Base-by-base conservation (phyloP, 805 yeast species). In the Zygoascus flipseniorum region DNA sequence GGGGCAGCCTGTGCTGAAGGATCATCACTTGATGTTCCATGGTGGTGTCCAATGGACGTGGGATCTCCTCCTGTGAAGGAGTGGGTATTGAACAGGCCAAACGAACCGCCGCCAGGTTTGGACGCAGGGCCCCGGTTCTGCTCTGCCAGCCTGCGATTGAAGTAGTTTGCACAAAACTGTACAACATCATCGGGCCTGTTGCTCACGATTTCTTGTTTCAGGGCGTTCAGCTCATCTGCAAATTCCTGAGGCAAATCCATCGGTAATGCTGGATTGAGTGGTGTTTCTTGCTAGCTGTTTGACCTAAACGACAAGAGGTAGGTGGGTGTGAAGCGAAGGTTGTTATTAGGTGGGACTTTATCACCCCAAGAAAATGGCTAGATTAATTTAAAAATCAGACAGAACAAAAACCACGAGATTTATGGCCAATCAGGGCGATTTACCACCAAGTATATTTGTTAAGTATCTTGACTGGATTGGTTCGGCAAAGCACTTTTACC, bases 131-230 rank as follows among this genome's bases (percentile, higher is more conserved):
- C 51, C 49, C 31, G 45, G 51, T 37, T 37, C 14, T 53, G 55
- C 41, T 57, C 75, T 59, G 81, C 82, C 55, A 86, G 70, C 55
- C 83, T 78, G 48, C 74, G 66, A 63, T 77, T 78, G 72, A 86
- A 86, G 68, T 83, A 84, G 67, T 82, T 78, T 53, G 86, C 84
- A 62, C 90, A 83, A 69, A 85, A 86, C 63, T 86, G 89, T 54
- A 86, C 66, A 11, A 86, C 72, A 63, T 86, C 92, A 13, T 72
- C 64, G 1, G 95, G 95, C 60, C 82, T 78, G 49, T 75, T 72
- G 45, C 66, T 65, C 47, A 72, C 71, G 51, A 80, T 66, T 63
- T 82, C 85, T 63, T 74, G 77, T 66, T 82, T 83, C 65, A 85
- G 80, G 57, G 75, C 80, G 60, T 77, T 77, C 66, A 85, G 74